phyloP scores from a whole-genome alignment of 345 rosid genomes.

The Pelargonium nanum region DNA sequence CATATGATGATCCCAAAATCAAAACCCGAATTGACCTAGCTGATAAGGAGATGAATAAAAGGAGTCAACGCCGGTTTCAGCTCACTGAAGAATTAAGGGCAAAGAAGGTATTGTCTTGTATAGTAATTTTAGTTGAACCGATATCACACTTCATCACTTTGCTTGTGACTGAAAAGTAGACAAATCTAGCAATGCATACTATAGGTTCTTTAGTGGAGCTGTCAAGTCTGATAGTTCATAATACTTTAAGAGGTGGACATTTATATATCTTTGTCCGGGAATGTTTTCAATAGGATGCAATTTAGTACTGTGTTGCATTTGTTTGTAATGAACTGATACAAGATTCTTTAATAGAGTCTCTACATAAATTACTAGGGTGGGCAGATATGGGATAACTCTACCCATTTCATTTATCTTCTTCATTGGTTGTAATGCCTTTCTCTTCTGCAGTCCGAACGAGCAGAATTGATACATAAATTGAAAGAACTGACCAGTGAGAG shows the following conservation, averaged over 20 bases:
- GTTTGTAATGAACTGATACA: background rate
- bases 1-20: conserved; percentile 48
- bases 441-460: conserved; percentile 29
- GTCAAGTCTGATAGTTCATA: background rate
- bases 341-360: background rate
- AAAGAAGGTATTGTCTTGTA: conserved; percentile 38
- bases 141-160: no score
- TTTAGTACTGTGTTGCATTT: background rate
- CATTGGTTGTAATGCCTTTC: background rate
- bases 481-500: conserved; percentile 29
- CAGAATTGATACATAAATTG: conserved; percentile 34
- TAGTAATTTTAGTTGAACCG: no score
- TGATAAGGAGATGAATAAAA: conserved; percentile 45
- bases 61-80: conserved; percentile 31
- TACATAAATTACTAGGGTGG: background rate
- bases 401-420: background rate
- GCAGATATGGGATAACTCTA: no score
- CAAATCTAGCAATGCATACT: no score
- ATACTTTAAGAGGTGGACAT: conserved; percentile 1
- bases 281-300: background rate
- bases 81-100: conserved; percentile 36
- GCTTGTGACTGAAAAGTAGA: no score
- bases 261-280: background rate
- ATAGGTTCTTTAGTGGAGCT: background rate
- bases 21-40: conserved; percentile 54